Evolutionary conservation across 2,329 filamentous ascomycete species (phyloP).

Genomic region (Hymenoscyphus fructigenus): DNA sequence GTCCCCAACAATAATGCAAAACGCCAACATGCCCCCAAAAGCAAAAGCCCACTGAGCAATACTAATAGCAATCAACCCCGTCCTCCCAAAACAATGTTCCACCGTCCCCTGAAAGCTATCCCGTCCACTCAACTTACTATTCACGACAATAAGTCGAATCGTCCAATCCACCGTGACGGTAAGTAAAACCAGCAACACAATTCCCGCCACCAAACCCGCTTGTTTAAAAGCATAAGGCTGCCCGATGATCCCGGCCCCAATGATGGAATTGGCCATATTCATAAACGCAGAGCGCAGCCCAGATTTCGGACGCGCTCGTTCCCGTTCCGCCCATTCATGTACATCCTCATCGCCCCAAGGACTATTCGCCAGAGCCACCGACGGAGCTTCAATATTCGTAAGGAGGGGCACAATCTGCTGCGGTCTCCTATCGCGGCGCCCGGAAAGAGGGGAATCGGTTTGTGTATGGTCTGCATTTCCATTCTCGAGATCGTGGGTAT

Average conservation of each 20-base stretch:
- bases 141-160: slow-evolving; percentile 93
- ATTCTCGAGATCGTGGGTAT: slow-evolving; percentile 33
- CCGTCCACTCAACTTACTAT: slow-evolving; percentile 92
- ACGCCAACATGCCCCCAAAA: slow-evolving; percentile 98
- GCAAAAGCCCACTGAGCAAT: slow-evolving; percentile 97
- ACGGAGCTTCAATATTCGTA: slow-evolving; percentile 78
- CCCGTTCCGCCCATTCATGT: slow-evolving; percentile 51
- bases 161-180: slow-evolving; percentile 95
- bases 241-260: slow-evolving; percentile 72
- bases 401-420: slow-evolving; percentile 60
- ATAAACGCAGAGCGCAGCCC: slow-evolving; percentile 88
- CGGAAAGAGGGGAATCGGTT: slow-evolving; percentile 30
- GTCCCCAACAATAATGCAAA: slow-evolving; percentile 95
- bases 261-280: slow-evolving; percentile 99
- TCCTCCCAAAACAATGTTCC: slow-evolving; percentile 87
- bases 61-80: slow-evolving; percentile 82
- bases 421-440: slow-evolving; percentile 33
- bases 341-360: slow-evolving; percentile 42
- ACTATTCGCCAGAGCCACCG: slow-evolving; percentile 60
- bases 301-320: slow-evolving; percentile 72
- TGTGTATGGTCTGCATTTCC: slow-evolving; percentile 46
- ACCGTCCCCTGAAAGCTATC: slow-evolving; percentile 95
- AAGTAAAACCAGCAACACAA: slow-evolving; percentile 73
- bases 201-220: slow-evolving; percentile 79
- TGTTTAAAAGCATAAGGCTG: slow-evolving; percentile 97